Base-by-base conservation (phyloP, 768 basidiomycete genomes). In the Myochromella boudieri region DNA sequence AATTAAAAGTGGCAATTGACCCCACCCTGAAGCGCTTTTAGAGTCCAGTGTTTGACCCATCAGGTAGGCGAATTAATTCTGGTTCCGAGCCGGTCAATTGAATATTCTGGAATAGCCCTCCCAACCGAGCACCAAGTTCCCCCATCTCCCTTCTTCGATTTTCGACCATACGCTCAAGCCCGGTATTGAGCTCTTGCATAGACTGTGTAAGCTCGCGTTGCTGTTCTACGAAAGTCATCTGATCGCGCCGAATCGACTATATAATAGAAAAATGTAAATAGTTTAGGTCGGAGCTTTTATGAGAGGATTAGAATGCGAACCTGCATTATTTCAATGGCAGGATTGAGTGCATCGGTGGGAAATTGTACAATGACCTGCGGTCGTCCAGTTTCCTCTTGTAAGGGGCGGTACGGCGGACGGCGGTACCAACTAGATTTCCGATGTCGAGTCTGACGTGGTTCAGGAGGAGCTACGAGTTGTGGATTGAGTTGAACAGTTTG, bases 211-310 rank as follows among this genome's bases (percentile, higher is more conserved):
- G 18, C 25, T 49, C 44, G 8, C 25, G 47, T 11, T 49, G 44
- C 28, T 53, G 44, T 6, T 53, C 48, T 10, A 37, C 6, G 3
- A 43, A 25, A 9, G 47, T 48, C 5, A 28, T 37, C 18, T 53
- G 52, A 14, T 21, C 20, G 10, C 22, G 25, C 10, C 22, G 43
- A 8, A 31, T 25, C n/a, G 51, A 42, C 49, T 47, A n/a, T 26
- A 6, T 12, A n/a, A 5, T 17, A 11, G 17, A n/a, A 10, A n/a
- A 10, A 10, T 6, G 2, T 15, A 28, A 12, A 4, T 8, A 31
- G 2, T 37, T 11, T 29, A 12, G 12, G 29, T 5, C 21, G 15
- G 3, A 21, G 15, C 4, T 6, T 27, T 7, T 18, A 21, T 11
- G 25, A 22, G 27, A 22, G 9, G 31, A 14, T 26, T n/a, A 29